phyloP scores from a whole-genome alignment of 2,329 filamentous ascomycete species.

The Exophiala oligosperma region DNA sequence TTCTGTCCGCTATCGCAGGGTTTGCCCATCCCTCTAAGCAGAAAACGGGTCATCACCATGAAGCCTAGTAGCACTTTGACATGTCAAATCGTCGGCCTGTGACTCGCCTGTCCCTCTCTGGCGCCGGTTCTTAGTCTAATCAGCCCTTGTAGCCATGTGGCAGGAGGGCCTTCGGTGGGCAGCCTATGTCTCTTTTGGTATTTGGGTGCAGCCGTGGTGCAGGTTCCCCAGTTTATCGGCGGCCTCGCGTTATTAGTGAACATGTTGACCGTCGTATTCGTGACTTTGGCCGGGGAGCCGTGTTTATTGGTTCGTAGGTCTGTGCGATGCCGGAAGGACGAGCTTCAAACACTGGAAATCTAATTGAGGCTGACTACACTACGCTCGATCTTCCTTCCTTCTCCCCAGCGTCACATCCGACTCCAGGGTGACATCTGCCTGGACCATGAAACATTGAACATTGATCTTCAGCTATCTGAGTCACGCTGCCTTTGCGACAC shows the following conservation, averaged over 20 bases:
- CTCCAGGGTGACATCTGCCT: conserved; percentile 22
- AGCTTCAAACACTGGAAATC: background rate
- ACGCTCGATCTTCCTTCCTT: conserved; percentile 1
- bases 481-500: too few relatives aligned
- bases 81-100: background rate
- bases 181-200: background rate
- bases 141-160: conserved; percentile 11
- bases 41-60: background rate
- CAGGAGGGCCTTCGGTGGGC: conserved; percentile 2
- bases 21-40: background rate
- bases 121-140: background rate
- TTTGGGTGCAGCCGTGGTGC: background rate
- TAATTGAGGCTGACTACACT: conserved; percentile 6
- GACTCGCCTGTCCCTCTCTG: background rate
- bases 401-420: conserved; percentile 25
- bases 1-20: background rate
- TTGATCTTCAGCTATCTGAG: background rate
- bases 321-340: conserved; percentile 5
- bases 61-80: background rate
- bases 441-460: conserved; percentile 3
- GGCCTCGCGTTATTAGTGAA: too few relatives aligned
- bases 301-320: background rate
- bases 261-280: background rate
- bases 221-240: background rate
- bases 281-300: background rate